phyloP scores from a whole-genome alignment of 2,329 filamentous ascomycete genomes.

The Aspergillus costaricaensis region DNA sequence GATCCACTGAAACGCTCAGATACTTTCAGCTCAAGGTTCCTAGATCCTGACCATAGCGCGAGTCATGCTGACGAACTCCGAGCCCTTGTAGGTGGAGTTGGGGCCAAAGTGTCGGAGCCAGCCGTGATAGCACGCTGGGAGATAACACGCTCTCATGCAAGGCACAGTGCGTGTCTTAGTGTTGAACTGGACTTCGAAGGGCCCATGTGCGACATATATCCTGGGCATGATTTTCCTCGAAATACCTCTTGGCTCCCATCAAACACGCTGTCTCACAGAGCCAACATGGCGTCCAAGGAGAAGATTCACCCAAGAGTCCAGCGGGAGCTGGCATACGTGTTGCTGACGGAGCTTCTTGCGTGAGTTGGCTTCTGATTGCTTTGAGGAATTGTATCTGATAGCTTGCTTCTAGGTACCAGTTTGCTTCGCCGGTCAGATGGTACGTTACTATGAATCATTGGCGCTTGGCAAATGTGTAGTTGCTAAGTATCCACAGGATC shows the following conservation, averaged over 20 bases:
- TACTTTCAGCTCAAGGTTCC: neutral
- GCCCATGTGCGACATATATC: neutral
- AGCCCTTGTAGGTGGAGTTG: neutral
- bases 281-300: neutral
- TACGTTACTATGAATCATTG: neutral
- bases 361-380: neutral
- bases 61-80: conserved; percentile 3
- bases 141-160: neutral
- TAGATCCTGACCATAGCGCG: neutral
- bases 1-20: neutral
- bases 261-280: neutral
- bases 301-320: conserved; percentile 1
- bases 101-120: neutral
- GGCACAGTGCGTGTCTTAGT: neutral
- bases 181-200: too few relatives aligned
- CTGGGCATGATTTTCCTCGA: neutral
- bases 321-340: conserved; percentile 5
- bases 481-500: neutral
- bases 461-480: neutral
- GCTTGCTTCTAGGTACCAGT: neutral
- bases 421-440: conserved; percentile 8
- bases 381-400: neutral
- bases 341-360: conserved; percentile 2
- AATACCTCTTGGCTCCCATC: neutral
- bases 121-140: neutral